phyloP scores from a whole-genome alignment of 805 yeast species.

The Candida railenensis region DNA sequence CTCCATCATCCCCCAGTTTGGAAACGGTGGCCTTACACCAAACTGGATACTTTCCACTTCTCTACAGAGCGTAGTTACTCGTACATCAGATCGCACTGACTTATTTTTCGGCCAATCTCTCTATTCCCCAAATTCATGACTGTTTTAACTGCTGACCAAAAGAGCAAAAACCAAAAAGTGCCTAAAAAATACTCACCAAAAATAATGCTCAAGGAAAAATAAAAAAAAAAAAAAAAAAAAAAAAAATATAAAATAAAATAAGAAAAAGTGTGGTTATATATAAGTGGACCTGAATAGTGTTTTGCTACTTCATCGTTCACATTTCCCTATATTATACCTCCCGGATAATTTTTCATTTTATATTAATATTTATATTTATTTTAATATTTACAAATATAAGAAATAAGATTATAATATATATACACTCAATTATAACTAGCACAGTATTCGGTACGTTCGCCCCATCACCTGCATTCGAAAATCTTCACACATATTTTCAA shows the following conservation, averaged over 20 bases:
- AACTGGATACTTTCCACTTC: neutral
- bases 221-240: conserved; percentile 2
- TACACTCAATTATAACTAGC: no score
- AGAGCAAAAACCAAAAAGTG: neutral
- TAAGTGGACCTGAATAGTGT: neutral
- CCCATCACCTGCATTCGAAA: neutral
- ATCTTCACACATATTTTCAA: neutral
- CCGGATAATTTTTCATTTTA: no score
- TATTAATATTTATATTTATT: no score
- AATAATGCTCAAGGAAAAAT: neutral
- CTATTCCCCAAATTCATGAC: conserved; percentile 1
- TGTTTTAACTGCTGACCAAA: conserved; percentile 1
- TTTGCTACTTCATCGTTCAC: no score
- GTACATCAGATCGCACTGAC: neutral
- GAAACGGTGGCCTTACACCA: no score
- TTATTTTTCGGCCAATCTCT: neutral
- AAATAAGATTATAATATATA: no score
- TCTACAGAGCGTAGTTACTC: neutral
- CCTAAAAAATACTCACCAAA: neutral
- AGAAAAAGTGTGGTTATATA: neutral
- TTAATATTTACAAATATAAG: no score
- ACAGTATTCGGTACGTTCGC: no score
- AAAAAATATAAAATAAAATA: neutral
- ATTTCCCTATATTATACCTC: no score
- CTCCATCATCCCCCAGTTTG: no score